Percentiles rank a stretch among this genome's conserved stretches.
Evolutionary conservation across 148 eudicot species (phyloP).

Genomic region (Silene uniflora): DNA sequence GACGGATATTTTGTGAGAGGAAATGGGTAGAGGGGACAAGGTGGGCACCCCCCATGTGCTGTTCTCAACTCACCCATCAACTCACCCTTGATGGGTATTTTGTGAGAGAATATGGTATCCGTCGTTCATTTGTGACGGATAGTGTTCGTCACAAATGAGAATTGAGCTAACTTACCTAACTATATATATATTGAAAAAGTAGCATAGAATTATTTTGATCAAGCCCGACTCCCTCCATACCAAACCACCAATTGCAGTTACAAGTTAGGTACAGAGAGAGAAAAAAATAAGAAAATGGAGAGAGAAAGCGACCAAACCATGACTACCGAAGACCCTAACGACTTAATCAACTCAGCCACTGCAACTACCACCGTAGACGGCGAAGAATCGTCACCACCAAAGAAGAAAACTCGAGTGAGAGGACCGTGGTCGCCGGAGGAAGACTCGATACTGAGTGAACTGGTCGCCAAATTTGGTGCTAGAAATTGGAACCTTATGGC

Average conservation of each 20-base stretch:
- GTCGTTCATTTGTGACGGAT: no score
- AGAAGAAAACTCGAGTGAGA: constrained; percentile 15
- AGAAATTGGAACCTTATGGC: constrained; percentile 67
- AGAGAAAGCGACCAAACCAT: constrained; percentile 20
- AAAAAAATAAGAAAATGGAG: background rate
- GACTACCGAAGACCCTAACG: constrained; percentile 35
- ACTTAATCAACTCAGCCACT: constrained; percentile 5
- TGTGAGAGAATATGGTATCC: no score
- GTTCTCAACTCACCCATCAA: no score
- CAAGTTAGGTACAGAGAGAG: constrained; percentile 23
- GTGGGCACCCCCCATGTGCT: no score
- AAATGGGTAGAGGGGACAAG: no score
- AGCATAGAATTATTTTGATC: no score
- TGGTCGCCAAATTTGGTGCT: constrained; percentile 55
- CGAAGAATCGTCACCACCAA: background rate
- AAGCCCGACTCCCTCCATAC: no score
- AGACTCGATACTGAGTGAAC: constrained; percentile 40
- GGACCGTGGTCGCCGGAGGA: constrained; percentile 69
- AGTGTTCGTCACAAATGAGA: no score
- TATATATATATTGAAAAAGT: no score
- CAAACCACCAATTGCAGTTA: constrained; percentile 19
- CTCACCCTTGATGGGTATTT: no score
- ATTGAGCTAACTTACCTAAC: no score
- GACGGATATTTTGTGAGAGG: no score
- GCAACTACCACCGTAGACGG: constrained; percentile 17